Percentiles rank a stretch among this genome's conserved stretches.
Evolutionary conservation across 1,139 yeast genomes (phyloP).

Genomic region (Geotrichum aggregatum): DNA sequence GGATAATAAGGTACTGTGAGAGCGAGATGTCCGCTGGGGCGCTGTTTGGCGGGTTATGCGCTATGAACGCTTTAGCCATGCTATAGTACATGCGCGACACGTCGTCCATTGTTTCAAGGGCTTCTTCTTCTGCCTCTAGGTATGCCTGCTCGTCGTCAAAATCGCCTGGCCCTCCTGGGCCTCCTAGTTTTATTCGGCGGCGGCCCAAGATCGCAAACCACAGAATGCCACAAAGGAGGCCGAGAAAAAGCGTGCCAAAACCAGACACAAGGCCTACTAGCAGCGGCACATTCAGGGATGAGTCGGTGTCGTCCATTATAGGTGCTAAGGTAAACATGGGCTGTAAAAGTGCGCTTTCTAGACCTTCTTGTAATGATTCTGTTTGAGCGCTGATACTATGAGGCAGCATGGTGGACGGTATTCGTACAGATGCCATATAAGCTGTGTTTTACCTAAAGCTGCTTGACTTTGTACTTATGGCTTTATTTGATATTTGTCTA

Average conservation of each 20-base stretch:
- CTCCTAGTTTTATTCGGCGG: conserved; percentile 38
- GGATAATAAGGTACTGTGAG: conserved; percentile 56
- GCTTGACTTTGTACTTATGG: too few relatives aligned
- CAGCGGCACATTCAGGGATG: conserved; percentile 33
- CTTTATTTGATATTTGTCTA: too few relatives aligned
- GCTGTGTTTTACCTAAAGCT: too few relatives aligned
- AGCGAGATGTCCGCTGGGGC: conserved; percentile 42
- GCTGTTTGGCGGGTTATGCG: conserved; percentile 45
- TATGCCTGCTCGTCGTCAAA: conserved; percentile 63
- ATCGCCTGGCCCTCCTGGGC: conserved; percentile 50
- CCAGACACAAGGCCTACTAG: conserved; percentile 39
- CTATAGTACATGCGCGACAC: conserved; percentile 44
- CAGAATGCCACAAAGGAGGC: conserved; percentile 34
- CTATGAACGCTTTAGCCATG: conserved; percentile 54
- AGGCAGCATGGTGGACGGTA: too few relatives aligned
- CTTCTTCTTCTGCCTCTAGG: conserved; percentile 64
- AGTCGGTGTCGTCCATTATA: conserved; percentile 1
- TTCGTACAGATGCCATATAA: too few relatives aligned
- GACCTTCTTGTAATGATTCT: too few relatives aligned
- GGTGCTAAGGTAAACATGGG: too few relatives aligned
- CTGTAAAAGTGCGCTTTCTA: too few relatives aligned
- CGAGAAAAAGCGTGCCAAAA: conserved; percentile 37
- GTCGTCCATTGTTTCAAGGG: conserved; percentile 61
- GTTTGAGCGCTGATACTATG: too few relatives aligned
- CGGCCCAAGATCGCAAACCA: conserved; percentile 37